Base-by-base conservation (phyloP, 805 yeast genomes). In the Yarrowia sp. region DNA sequence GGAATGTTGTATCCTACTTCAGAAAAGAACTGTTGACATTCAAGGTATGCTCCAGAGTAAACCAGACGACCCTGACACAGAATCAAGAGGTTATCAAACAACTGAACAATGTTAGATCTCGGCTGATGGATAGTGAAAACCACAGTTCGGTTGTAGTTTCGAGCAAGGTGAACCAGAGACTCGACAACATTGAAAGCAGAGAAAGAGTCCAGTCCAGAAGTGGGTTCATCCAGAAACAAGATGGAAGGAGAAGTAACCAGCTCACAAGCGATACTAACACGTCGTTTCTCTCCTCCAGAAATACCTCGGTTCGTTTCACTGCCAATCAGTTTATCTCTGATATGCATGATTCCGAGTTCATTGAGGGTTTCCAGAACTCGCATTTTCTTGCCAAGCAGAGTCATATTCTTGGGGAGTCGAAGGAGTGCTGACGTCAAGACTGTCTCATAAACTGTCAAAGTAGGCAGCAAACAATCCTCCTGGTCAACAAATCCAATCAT, bases 71-170 rank as follows among this genome's bases (percentile, higher is more conserved):
- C 98, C 68, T 88, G 88, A 31, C 97, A 88, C 63, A 95, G 79
- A 58, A 95, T 78, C 1, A 93, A 75, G 57, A 95, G 81, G 70
- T 87, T 87, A 73, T 93, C 97, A 75, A 95, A 95, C 65, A 90
- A 77, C 0, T 97, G 87, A 38, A 95, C 98, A 74, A 95, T 93
- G 72, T 95, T 95, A 65, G 97, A 90, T 72, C 99, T 83, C 10
- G 99, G 99, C 74, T 95, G 99, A 77, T 95, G 99, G 69, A 95
- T 95, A 0, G 99, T 91, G 74, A 95, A 88, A 1, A 95, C 84
- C 57, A 95, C 86, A 0, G 99, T 93, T 73, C 98, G 85, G 67
- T 89, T 86, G 74, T 87, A 89, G 70, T 86, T 88, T 66, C 86
- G 81, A 0, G 98, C 90, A 66, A 95, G 80, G 65, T 88, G 83